Evolutionary conservation across 2,329 filamentous ascomycete species (phyloP).

Genomic region (Penicillium sp.): DNA sequence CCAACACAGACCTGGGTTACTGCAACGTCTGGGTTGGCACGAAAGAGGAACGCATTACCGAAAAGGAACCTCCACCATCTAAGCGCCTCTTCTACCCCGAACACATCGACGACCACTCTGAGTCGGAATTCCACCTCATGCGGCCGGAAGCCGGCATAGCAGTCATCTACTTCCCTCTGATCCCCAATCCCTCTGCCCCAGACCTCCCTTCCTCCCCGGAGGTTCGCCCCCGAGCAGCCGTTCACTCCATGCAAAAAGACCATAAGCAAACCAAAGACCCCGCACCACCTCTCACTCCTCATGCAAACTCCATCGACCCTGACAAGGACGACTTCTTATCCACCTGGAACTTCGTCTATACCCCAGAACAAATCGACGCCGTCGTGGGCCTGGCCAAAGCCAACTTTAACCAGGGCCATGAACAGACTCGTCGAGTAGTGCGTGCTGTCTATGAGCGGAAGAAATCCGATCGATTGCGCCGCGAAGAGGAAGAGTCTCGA

Average conservation of each 20-base stretch:
- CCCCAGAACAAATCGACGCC: slow-evolving; percentile 78
- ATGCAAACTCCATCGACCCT: slow-evolving; percentile 71
- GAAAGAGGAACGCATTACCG: slow-evolving; percentile 64
- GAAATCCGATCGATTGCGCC: slow-evolving; percentile 52
- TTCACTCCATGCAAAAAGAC: slow-evolving; percentile 19
- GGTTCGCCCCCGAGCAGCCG: slow-evolving; percentile 22
- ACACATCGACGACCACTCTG: slow-evolving; percentile 53
- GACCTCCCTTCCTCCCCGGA: slow-evolving; percentile 24
- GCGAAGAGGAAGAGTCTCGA: slow-evolving; percentile 26
- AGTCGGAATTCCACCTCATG: slow-evolving; percentile 65
- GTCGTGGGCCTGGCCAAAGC: slow-evolving; percentile 76
- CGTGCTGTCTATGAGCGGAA: slow-evolving; percentile 90
- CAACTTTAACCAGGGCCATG: slow-evolving; percentile 79
- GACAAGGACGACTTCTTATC: slow-evolving; percentile 78
- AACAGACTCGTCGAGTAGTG: slow-evolving; percentile 72
- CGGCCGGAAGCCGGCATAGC: slow-evolving; percentile 77
- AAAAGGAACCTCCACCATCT: slow-evolving; percentile 50
- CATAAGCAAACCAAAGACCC: slow-evolving; percentile 19
- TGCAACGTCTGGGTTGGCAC: slow-evolving; percentile 95
- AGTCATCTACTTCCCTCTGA: slow-evolving; percentile 83
- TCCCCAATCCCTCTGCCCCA: slow-evolving; percentile 62
- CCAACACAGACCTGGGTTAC: slow-evolving; percentile 64
- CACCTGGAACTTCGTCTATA: slow-evolving; percentile 98
- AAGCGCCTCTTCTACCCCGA: slow-evolving; percentile 46
- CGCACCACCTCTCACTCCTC: slow-evolving; percentile 33